Evolutionary conservation across 106 monocot genomes (phyloP), one percentile per base, ranked within the genome.

Genomic region (Dendrobium chrysotoxum): DNA sequence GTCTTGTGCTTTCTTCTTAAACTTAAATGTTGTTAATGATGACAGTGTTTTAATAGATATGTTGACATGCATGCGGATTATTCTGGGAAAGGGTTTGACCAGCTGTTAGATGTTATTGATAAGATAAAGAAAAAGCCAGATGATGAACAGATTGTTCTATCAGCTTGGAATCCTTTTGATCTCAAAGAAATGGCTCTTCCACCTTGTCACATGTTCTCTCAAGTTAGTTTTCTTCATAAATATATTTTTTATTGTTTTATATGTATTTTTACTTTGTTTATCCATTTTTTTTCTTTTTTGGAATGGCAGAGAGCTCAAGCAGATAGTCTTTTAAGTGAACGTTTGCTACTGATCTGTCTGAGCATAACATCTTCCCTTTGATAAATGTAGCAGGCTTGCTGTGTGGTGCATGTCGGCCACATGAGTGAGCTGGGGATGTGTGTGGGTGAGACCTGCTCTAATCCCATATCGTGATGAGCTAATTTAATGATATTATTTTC

Each of bases 101-200:
- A 99, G 67, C 72, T 99, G 84, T 79, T 89, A 77, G 91, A 95
- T 86, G 88, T 95, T 54, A 89, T 99, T 79, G 72, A 95, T 77
- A 99, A 95, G 82, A 90, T 99, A 84, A 99, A 93, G 80, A 95
- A 93, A 77, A 91, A 93, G 77, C 99, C 99, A 83, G 87, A 95
- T 86, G 93, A 99, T 83, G 88, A 93, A 0, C 88, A 95, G 12
- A 95, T 95, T 31, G 84, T 99, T 76, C 83, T 99, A 25, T 95
- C 95, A 11, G 93, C 99, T 39, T 99, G 99, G 99, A 99, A 95
- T 85, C 99, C 99, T 77, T 93, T 89, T 66, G 99, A 99, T 88
- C 84, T 99, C 71, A 95, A 93, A 82, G 68, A 91, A 35, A 93
- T 99, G 93, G 99, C 99, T 76, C 93, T 99, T 77, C 99, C 95